Base-by-base conservation (phyloP, 2,329 filamentous ascomycete genomes). In the Pseudocercospora ulei region DNA sequence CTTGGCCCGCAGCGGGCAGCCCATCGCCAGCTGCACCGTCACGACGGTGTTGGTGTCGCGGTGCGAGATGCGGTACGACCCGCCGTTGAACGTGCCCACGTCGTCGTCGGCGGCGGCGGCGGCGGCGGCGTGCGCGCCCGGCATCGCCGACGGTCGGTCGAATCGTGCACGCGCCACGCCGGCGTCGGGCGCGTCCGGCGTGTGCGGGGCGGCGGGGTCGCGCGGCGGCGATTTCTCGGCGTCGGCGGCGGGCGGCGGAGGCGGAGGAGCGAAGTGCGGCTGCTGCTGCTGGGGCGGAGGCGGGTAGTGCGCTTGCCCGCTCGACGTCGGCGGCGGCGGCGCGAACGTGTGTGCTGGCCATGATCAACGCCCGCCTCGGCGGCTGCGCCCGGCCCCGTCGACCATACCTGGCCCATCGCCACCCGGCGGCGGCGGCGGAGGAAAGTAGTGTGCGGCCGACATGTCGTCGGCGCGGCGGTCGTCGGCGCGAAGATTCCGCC, bases 51-150 rank as follows among this genome's bases (percentile, higher is more conserved):
- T 98, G 42, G 76, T 80, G 61, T 95, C 86, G 13, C 90, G 73
- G 58, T 98, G 90, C 55, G 83, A 90, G 57, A 96, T 86, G 27
- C 90, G 74, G 60, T 88, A 98, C 56, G 82, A 88, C 7, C 90
- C 90, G 9, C 90, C 90, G 58, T 96, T 96, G 68, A 96, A 98
- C 0, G 82, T 90, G n/a, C 90, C 90, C 1, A 33, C 30, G 18
- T n/a, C n/a, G n/a, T n/a, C n/a, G n/a, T n/a, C n/a, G n/a, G n/a
- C n/a, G n/a, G n/a, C n/a, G n/a, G n/a, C n/a, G n/a, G n/a, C n/a
- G n/a, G n/a, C n/a, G n/a, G n/a, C n/a, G n/a, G n/a, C n/a, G n/a
- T n/a, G n/a, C n/a, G n/a, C 61, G 45, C 58, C 45, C 4, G 57
- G 54, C 49, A 61, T 56, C 28, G 44, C 50, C 7, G 48, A 51